Conservation (phyloP, 2,329 filamentous ascomycete genomes). For the Ophiostoma ulmi region DNA sequence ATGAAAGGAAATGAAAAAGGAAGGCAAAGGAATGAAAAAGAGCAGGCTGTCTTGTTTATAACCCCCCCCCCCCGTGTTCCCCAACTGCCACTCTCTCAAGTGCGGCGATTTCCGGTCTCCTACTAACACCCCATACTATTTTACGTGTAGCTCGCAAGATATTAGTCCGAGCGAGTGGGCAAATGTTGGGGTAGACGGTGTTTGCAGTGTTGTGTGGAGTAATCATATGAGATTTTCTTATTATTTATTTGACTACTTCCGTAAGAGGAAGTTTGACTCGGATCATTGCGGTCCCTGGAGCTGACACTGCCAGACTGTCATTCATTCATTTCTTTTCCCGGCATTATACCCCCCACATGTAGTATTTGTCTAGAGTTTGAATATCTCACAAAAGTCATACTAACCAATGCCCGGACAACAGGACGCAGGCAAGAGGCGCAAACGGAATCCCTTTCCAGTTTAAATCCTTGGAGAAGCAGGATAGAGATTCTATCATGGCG, state of each 20-base stretch:
- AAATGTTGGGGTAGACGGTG: constrained; percentile 10
- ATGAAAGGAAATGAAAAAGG: constrained; percentile 13
- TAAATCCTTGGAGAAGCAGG: neutral
- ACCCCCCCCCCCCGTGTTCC: neutral
- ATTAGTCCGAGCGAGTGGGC: constrained; percentile 29
- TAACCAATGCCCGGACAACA: neutral
- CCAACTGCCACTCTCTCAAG: neutral
- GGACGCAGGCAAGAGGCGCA: neutral
- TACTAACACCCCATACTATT: constrained; percentile 5
- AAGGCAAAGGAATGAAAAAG: constrained; percentile 19
- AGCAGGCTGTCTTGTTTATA: constrained; percentile 20
- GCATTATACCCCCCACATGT: neutral
- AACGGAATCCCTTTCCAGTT: neutral
- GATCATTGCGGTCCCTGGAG: neutral
- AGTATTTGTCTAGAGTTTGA: neutral
- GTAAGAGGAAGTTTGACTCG: neutral
- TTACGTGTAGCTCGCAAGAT: constrained; percentile 27
- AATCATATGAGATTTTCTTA: neutral
- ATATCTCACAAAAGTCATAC: neutral
- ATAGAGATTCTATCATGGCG: neutral
- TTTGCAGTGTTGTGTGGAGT: constrained; percentile 2
- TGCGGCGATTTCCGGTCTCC: constrained; percentile 3
- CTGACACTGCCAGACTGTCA: neutral
- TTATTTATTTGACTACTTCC: neutral
- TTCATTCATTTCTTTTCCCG: neutral